Conservation (phyloP, 768 basidiomycete genomes). For the Suillus alpinus region DNA sequence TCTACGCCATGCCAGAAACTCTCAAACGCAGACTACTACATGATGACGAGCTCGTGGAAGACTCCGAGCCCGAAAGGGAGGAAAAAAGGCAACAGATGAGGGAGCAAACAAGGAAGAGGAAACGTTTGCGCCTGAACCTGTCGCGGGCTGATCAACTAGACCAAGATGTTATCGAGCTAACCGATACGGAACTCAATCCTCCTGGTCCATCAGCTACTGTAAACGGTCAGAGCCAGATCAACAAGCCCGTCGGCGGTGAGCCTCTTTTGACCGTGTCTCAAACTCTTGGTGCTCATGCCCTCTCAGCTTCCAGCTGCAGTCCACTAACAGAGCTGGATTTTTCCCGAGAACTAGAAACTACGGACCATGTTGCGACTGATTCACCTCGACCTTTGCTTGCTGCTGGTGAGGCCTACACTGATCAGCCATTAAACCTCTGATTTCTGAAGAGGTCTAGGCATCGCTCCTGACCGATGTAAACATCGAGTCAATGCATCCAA, state of each 20-base stretch:
- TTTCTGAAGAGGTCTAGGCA: not conserved
- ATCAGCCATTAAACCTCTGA: not conserved
- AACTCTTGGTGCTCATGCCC: not conserved
- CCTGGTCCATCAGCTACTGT: not conserved
- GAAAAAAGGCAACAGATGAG: conserved; percentile 26
- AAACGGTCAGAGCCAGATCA: not conserved
- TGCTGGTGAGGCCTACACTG: not conserved
- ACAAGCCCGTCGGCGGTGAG: not conserved
- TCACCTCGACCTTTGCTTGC: not conserved
- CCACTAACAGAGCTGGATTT: not conserved
- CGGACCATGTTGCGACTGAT: not conserved
- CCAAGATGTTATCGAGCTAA: conserved; percentile 2
- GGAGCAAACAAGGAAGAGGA: conserved; percentile 18
- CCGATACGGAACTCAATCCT: not conserved
- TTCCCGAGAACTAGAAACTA: not conserved
- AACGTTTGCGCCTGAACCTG: not conserved
- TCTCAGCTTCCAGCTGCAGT: not conserved
- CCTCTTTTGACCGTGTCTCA: not conserved
- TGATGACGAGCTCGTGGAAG: conserved; percentile 50
- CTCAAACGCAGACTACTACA: not conserved
- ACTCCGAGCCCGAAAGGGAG: conserved; percentile 72
- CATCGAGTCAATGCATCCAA: not conserved
- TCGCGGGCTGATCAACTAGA: not conserved
- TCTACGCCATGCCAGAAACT: not conserved
- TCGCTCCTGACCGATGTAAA: not conserved